Conservation (phyloP, 495 filamentous ascomycete species). For the Lophium mytilinum region DNA sequence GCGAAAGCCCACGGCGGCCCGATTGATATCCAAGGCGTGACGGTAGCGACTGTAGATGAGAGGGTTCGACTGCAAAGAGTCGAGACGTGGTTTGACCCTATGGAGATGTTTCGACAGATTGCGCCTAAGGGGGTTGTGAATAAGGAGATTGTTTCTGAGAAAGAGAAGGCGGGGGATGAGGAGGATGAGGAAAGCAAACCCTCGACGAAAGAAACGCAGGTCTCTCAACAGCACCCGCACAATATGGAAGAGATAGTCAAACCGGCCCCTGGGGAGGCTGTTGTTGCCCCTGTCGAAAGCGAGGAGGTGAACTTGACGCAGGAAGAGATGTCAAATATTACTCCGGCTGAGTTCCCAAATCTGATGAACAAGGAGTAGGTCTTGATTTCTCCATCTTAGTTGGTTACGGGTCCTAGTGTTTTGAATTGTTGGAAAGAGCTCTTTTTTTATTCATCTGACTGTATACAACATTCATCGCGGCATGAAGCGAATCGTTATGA, state of each 20-base stretch:
- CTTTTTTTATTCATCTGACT: no score
- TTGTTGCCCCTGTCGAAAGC: conserved; percentile 13
- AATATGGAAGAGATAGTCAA: conserved; percentile 21
- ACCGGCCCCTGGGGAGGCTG: conserved; percentile 23
- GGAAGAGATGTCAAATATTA: conserved; percentile 32
- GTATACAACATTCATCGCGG: no score
- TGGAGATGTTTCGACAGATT: conserved; percentile 61
- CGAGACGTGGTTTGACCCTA: conserved; percentile 56
- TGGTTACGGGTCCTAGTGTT: no score
- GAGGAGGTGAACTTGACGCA: conserved; percentile 26
- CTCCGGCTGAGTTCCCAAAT: conserved; percentile 23
- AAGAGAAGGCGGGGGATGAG: no score
- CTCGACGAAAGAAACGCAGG: no score
- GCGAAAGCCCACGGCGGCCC: conserved; percentile 45
- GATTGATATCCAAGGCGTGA: conserved; percentile 49
- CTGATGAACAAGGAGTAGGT: conserved; percentile 30
- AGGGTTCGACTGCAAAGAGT: conserved; percentile 47
- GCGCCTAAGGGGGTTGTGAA: conserved; percentile 39
- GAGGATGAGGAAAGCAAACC: no score
- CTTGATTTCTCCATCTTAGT: background rate
- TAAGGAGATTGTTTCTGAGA: conserved; percentile 29
- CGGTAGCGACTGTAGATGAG: conserved; percentile 52
- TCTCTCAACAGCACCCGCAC: conserved; percentile 22
- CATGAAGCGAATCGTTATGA: no score
- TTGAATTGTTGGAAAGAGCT: no score